phyloP scores from a whole-genome alignment of 1,284 basidiomycete species.

The Malassezia dermatis region DNA sequence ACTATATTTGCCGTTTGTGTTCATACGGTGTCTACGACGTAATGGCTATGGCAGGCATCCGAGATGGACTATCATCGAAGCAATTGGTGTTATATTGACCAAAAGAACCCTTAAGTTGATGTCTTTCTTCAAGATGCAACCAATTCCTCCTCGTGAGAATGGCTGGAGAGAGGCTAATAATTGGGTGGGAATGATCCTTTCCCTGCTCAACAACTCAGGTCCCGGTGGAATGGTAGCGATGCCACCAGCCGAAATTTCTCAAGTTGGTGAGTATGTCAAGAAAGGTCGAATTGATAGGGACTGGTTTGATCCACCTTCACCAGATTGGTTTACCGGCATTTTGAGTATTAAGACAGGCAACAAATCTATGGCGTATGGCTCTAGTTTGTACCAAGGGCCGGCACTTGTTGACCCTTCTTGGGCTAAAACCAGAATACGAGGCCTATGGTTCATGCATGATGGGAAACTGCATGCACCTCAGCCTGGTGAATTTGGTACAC shows the following conservation, averaged over 20 bases:
- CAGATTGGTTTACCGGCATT: constrained; percentile 34
- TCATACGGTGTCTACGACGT: constrained; percentile 28
- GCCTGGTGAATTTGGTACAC: constrained; percentile 11
- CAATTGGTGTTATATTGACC: constrained; percentile 28
- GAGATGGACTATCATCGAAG: constrained; percentile 25
- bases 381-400: constrained; percentile 28
- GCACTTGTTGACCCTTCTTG: constrained; percentile 36
- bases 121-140: constrained; percentile 33
- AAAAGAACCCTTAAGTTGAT: constrained; percentile 30
- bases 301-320: constrained; percentile 38
- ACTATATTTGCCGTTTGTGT: constrained; percentile 24
- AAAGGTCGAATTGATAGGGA: constrained; percentile 29
- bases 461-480: constrained; percentile 11
- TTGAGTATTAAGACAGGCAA: constrained; percentile 27
- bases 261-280: constrained; percentile 22
- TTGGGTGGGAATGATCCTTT: constrained; percentile 24
- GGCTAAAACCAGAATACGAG: constrained; percentile 34
- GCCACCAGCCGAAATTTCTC: constrained; percentile 23
- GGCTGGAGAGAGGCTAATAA: constrained; percentile 34
- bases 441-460: constrained; percentile 40
- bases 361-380: constrained; percentile 12
- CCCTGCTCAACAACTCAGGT: constrained; percentile 28
- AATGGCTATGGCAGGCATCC: constrained; percentile 20
- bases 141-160: constrained; percentile 32
- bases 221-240: constrained; percentile 34